Conservation (phyloP, 2,329 filamentous ascomycete genomes). For the Microcyclosporella mali region DNA sequence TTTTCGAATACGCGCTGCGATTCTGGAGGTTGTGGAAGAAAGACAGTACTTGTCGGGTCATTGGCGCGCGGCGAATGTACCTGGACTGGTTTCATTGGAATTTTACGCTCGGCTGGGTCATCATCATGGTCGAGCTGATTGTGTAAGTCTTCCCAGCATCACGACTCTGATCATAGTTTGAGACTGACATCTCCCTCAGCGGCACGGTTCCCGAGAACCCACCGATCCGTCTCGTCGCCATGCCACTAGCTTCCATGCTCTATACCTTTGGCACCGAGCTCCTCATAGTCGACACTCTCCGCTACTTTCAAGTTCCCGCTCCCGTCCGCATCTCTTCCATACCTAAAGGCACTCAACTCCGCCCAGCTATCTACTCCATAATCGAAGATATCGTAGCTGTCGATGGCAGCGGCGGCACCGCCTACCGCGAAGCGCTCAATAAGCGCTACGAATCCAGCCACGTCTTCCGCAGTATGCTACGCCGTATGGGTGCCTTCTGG, state of each 20-base stretch:
- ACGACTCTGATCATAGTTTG: neutral
- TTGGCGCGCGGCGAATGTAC: constrained; percentile 40
- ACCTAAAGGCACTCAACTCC: constrained; percentile 45
- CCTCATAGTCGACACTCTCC: constrained; percentile 45
- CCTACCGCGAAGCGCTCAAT: constrained; percentile 48
- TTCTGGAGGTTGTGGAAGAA: constrained; percentile 47
- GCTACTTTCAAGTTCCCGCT: constrained; percentile 39
- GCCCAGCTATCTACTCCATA: constrained; percentile 49
- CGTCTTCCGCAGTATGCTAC: constrained; percentile 48
- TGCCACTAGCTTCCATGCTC: constrained; percentile 47
- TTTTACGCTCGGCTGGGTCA: constrained; percentile 48
- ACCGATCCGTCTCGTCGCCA: constrained; percentile 49
- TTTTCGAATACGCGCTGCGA: constrained; percentile 49
- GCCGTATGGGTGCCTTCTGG: constrained; percentile 49
- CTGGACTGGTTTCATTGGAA: constrained; percentile 56
- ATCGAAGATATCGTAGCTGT: constrained; percentile 51
- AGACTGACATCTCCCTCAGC: constrained; percentile 25
- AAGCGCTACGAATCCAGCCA: constrained; percentile 49
- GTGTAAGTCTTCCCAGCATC: constrained; percentile 32
- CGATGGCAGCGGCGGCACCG: constrained; percentile 48
- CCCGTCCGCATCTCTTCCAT: constrained; percentile 50
- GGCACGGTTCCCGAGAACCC: constrained; percentile 44
- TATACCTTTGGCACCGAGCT: constrained; percentile 49
- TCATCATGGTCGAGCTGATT: constrained; percentile 53
- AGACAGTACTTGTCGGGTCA: constrained; percentile 47